Evolutionary conservation across 176 grass and related monocot genomes (phyloP).

Genomic region (Calamus simplicifolius): DNA sequence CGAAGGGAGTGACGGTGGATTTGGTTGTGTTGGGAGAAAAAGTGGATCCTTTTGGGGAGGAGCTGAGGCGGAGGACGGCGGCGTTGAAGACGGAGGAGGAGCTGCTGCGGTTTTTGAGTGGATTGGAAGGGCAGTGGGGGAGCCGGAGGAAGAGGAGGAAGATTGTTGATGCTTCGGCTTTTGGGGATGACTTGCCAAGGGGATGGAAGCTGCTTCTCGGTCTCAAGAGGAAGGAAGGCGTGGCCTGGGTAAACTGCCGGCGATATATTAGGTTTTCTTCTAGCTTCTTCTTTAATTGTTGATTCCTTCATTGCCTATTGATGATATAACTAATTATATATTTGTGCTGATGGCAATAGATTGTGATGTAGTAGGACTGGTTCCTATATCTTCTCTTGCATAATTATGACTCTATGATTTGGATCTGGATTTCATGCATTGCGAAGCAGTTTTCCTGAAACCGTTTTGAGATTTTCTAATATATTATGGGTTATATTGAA

Average conservation of each 20-base stretch:
- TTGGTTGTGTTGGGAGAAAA: conserved; percentile 39
- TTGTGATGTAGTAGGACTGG: too few relatives aligned
- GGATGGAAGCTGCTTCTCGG: conserved; percentile 85
- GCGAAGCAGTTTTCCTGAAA: too few relatives aligned
- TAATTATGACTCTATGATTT: too few relatives aligned
- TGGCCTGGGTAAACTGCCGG: conserved; percentile 38
- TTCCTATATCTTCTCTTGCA: too few relatives aligned
- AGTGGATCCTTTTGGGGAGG: conserved; percentile 44
- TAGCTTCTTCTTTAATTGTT: conserved; percentile 10
- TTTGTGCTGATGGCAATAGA: background rate
- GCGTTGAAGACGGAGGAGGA: conserved; percentile 41
- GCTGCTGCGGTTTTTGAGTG: conserved; percentile 58
- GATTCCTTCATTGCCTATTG: background rate
- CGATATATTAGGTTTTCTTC: conserved; percentile 65
- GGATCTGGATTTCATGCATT: too few relatives aligned
- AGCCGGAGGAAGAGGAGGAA: conserved; percentile 46
- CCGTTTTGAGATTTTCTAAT: too few relatives aligned
- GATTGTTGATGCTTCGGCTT: conserved; percentile 62
- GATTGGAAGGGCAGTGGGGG: conserved; percentile 54
- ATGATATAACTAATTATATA: background rate
- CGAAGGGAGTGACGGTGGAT: conserved; percentile 57
- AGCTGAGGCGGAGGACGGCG: conserved; percentile 46
- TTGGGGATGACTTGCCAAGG: conserved; percentile 74
- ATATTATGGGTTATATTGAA: too few relatives aligned
- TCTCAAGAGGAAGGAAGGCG: conserved; percentile 57